Percentiles rank a stretch among this genome's conserved stretches.
phyloP scores from a whole-genome alignment of 495 filamentous ascomycete genomes.

The Neurospora sp. region DNA sequence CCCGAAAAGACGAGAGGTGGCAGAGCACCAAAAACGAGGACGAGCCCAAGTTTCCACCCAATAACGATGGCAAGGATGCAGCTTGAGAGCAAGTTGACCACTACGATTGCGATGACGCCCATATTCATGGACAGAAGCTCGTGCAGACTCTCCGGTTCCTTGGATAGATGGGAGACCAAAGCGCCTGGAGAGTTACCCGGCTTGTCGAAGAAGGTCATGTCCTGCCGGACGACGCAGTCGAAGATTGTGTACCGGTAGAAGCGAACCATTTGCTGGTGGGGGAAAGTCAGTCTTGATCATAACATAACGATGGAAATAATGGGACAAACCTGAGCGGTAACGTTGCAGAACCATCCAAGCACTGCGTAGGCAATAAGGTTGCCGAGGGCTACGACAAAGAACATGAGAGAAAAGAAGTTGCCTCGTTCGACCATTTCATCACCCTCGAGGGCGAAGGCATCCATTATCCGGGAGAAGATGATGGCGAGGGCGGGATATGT shows the following conservation, averaged over 20 bases:
- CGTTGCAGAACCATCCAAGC: slow-evolving; percentile 35
- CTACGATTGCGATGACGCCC: slow-evolving; percentile 32
- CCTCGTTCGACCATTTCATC: slow-evolving; percentile 14
- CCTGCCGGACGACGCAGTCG: slow-evolving; percentile 39
- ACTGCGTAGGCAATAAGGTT: slow-evolving; percentile 31
- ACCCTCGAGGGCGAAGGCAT: slow-evolving; percentile 16
- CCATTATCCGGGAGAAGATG: slow-evolving; percentile 20
- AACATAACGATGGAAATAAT: neutral
- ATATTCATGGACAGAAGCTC: slow-evolving; percentile 48
- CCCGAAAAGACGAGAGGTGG: slow-evolving; percentile 33
- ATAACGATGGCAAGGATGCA: slow-evolving; percentile 37
- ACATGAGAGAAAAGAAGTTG: slow-evolving; percentile 48
- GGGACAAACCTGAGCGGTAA: slow-evolving; percentile 19
- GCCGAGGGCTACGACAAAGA: slow-evolving; percentile 40
- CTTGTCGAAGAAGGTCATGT: slow-evolving; percentile 51
- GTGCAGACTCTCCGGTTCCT: slow-evolving; percentile 47
- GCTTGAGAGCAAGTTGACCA: slow-evolving; percentile 36
- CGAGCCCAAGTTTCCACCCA: slow-evolving; percentile 44
- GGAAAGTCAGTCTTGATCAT: neutral
- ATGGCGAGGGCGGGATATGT: slow-evolving; percentile 26
- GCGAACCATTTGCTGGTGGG: slow-evolving; percentile 23
- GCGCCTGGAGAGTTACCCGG: slow-evolving; percentile 49
- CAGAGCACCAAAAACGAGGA: slow-evolving; percentile 33
- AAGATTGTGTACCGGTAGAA: slow-evolving; percentile 49
- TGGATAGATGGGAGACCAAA: slow-evolving; percentile 43